These are phyloP conservation scores for Phaeoacremonium minimum DNA, from an alignment of 2,329 filamentous ascomycete species.

Conservation along the genomic window DNA sequence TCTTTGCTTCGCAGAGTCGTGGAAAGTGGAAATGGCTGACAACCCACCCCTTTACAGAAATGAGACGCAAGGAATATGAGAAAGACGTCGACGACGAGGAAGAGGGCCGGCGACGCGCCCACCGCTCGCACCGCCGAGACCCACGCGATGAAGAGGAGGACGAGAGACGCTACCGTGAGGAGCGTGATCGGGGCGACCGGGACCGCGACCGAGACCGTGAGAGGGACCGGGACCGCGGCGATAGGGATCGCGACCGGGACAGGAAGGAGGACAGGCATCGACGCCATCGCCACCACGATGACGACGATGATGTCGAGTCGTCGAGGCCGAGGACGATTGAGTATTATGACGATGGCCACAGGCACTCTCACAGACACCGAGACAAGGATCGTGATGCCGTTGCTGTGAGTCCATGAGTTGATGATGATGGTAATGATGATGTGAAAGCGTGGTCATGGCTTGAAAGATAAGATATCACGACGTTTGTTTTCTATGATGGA, in stretches of 20 bases:
- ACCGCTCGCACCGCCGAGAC: conserved; percentile 18
- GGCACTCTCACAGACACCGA: conserved; percentile 24
- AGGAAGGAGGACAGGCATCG: conserved; percentile 21
- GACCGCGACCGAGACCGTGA: conserved; percentile 20
- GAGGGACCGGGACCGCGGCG: conserved; percentile 28
- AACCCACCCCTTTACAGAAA: conserved; percentile 24
- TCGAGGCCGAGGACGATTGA: conserved; percentile 12
- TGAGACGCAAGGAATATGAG: conserved; percentile 35
- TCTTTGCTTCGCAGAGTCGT: conserved; percentile 7
- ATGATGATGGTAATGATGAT: no score
- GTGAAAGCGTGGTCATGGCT: no score
- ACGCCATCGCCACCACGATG: conserved; percentile 20
- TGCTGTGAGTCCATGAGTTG: conserved; percentile 2
- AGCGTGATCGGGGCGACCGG: conserved; percentile 19
- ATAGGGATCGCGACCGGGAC: conserved; percentile 21
- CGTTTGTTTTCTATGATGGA: no score
- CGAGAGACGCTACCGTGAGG: conserved; percentile 25
- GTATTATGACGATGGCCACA: conserved; percentile 20
- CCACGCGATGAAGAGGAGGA: conserved; percentile 25
- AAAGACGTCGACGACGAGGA: conserved; percentile 21
- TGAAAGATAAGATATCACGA: no score
- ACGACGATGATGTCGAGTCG: conserved; percentile 18
- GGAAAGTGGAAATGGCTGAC: conserved; percentile 14
- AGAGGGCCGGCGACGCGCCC: conserved; percentile 21
- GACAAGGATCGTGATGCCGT: conserved; percentile 23